phyloP scores from a whole-genome alignment of 805 yeast species.

The Scheffersomyces spartinae region DNA sequence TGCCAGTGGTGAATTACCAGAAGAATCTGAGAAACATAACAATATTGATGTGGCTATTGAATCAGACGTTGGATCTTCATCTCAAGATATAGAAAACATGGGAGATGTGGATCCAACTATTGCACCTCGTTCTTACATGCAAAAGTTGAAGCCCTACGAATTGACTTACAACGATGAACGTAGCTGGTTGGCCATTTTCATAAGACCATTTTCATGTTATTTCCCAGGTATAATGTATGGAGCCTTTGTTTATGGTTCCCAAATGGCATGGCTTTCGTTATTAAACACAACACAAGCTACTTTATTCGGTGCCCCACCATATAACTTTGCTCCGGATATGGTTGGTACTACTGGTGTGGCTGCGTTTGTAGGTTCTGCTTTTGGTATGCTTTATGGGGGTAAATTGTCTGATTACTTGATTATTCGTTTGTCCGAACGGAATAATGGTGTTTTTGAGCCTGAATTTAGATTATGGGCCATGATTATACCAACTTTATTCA shows the following conservation, averaged over 20 bases:
- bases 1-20: too few relatives aligned
- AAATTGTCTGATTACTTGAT: slow-evolving; percentile 29
- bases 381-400: slow-evolving; percentile 38
- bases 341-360: slow-evolving; percentile 35
- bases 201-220: slow-evolving; percentile 23
- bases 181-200: slow-evolving; percentile 24
- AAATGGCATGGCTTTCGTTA: slow-evolving; percentile 40
- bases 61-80: slow-evolving; percentile 5
- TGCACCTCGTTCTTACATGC: slow-evolving; percentile 16
- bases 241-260: slow-evolving; percentile 36
- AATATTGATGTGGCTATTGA: slow-evolving; percentile 9
- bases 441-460: slow-evolving; percentile 36
- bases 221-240: slow-evolving; percentile 37
- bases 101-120: slow-evolving; percentile 2
- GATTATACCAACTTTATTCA: slow-evolving; percentile 23
- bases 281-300: slow-evolving; percentile 32
- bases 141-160: slow-evolving; percentile 25
- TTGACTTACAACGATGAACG: slow-evolving; percentile 28
- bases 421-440: slow-evolving; percentile 23
- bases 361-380: slow-evolving; percentile 27
- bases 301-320: slow-evolving; percentile 24
- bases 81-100: slow-evolving; percentile 1
- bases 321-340: slow-evolving; percentile 23
- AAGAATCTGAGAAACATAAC: too few relatives aligned
- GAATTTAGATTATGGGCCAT: slow-evolving; percentile 36